These are phyloP conservation scores for Ophioceras dolichostomum DNA, from an alignment of 2,329 filamentous ascomycete genomes.

Conservation along the genomic window DNA sequence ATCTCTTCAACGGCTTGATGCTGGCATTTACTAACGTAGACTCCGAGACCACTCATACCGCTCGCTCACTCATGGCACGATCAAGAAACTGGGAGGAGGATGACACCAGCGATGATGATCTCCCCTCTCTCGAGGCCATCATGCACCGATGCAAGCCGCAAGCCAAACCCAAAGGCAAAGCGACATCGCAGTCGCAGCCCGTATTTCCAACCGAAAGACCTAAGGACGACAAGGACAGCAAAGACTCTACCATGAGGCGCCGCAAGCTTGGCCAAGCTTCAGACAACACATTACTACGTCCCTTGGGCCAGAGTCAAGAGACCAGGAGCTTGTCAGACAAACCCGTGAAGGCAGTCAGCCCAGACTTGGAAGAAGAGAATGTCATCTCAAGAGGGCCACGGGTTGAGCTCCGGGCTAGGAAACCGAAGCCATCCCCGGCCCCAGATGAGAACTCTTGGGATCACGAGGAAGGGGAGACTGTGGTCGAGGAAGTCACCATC, in stretches of 20 bases:
- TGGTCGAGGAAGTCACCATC: slow-evolving; percentile 11
- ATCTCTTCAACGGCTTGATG: no score
- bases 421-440: no score
- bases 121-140: slow-evolving; percentile 1
- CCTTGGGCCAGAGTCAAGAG: slow-evolving; percentile 8
- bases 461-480: slow-evolving; percentile 20
- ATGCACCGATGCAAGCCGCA: not conserved
- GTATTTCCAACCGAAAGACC: not conserved
- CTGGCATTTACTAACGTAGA: no score
- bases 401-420: slow-evolving; percentile 10
- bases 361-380: not conserved
- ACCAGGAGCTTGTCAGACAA: not conserved
- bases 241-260: slow-evolving; percentile 6
- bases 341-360: no score
- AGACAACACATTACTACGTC: slow-evolving; percentile 10
- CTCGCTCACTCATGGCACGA: no score
- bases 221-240: slow-evolving; percentile 1
- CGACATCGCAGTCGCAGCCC: no score
- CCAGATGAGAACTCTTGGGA: not conserved
- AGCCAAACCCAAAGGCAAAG: no score
- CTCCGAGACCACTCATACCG: no score
- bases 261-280: slow-evolving; percentile 11
- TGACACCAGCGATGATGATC: slow-evolving; percentile 2
- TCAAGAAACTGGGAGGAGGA: no score
- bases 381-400: slow-evolving; percentile 1